Evolutionary conservation across 768 basidiomycete genomes (phyloP).

Genomic region (Mycena amicta): DNA sequence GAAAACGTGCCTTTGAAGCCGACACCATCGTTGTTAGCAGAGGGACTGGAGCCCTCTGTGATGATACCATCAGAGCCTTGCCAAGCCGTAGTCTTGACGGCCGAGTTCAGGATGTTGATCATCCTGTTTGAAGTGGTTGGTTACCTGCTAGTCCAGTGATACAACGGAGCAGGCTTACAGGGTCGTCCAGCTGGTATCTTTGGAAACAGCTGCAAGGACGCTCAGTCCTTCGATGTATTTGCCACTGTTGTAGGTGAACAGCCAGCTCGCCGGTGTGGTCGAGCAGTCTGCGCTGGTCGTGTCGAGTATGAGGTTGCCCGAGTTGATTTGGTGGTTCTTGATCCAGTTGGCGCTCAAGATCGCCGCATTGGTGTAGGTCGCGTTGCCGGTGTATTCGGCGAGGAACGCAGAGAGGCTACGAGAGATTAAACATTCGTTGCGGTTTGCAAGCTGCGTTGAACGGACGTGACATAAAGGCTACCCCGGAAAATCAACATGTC

Average conservation of each 20-base stretch:
- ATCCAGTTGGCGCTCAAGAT: conserved; percentile 53
- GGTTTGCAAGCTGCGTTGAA: background rate
- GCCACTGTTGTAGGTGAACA: conserved; percentile 60
- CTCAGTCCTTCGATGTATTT: conserved; percentile 56
- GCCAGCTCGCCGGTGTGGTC: conserved; percentile 42
- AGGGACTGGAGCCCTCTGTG: conserved; percentile 49
- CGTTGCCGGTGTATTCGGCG: conserved; percentile 46
- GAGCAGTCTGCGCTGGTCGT: conserved; percentile 51
- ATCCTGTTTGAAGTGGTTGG: conserved; percentile 31
- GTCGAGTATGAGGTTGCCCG: conserved; percentile 47
- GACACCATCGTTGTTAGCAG: conserved; percentile 46
- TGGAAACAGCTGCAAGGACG: conserved; percentile 45
- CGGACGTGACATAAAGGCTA: conserved; percentile 45
- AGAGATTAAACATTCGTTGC: background rate
- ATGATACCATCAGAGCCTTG: conserved; percentile 53
- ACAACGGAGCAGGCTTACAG: conserved; percentile 34
- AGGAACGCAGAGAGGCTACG: conserved; percentile 51
- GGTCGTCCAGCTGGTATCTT: conserved; percentile 41
- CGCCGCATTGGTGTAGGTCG: conserved; percentile 49
- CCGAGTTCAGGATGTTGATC: conserved; percentile 39
- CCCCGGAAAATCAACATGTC: background rate
- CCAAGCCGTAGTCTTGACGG: conserved; percentile 49
- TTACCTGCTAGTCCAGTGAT: conserved; percentile 13
- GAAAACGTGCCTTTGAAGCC: conserved; percentile 56
- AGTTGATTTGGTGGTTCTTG: conserved; percentile 45